A percentile compares a stretch with the other conserved stretches of the same genome.
Conservation (phyloP, 1,139 yeast genomes). For the Saccharomycopsis hybrid region DNA sequence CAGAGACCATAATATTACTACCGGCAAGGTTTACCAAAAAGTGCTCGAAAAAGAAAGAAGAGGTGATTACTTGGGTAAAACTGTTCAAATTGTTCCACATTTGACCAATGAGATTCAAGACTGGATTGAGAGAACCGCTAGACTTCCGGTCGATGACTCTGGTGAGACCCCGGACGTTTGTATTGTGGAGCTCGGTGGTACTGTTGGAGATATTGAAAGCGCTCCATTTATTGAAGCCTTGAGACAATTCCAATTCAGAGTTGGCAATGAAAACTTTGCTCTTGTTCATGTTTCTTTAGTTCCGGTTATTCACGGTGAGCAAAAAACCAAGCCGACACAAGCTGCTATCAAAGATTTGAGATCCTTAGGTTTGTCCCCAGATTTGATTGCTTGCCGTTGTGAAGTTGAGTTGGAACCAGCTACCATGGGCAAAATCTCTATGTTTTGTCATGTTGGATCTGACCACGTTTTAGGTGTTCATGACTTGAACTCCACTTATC, state of each 20-base stretch:
- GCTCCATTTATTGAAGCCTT: conserved; percentile 99
- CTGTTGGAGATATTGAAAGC: conserved; percentile 98
- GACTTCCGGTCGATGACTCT: conserved; percentile 86
- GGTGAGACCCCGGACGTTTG: conserved; percentile 53
- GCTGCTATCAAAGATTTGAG: conserved; percentile 97
- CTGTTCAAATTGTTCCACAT: conserved; percentile 99
- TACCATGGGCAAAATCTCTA: conserved; percentile 90
- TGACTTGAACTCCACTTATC: conserved; percentile 95
- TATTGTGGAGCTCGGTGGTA: conserved; percentile 95
- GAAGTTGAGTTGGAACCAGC: conserved; percentile 71
- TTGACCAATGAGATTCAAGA: conserved; percentile 96
- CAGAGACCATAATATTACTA: conserved; percentile 90
- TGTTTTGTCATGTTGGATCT: conserved; percentile 98
- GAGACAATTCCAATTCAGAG: conserved; percentile 97
- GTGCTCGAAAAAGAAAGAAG: conserved; percentile 93
- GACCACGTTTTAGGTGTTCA: conserved; percentile 96
- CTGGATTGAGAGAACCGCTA: conserved; percentile 94
- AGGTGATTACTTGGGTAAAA: conserved; percentile 96
- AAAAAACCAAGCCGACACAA: conserved; percentile 98
- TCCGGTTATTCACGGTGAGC: conserved; percentile 97
- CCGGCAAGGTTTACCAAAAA: conserved; percentile 92
- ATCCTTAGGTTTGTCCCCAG: conserved; percentile 90
- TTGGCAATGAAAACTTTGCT: conserved; percentile 89
- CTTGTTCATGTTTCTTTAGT: conserved; percentile 94
- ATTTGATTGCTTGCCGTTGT: conserved; percentile 97